Evolutionary conservation across 2,329 filamentous ascomycete genomes (phyloP).

Genomic region (Colletotrichum eleusines): DNA sequence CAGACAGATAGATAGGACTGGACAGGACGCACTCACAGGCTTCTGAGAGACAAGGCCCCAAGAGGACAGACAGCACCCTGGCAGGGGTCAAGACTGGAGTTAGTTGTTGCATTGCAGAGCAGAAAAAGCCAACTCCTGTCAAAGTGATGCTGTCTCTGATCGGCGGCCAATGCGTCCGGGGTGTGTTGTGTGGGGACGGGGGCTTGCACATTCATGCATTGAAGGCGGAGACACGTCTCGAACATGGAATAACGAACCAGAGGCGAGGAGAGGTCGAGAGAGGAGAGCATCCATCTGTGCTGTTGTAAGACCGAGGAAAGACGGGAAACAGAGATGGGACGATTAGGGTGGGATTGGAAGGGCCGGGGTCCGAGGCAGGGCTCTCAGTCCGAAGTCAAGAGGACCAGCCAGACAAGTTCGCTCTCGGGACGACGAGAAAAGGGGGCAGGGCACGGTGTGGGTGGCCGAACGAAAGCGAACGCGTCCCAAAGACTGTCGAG

Average conservation of each 20-base stretch:
- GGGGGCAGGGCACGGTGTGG: too few relatives aligned
- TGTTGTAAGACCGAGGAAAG: conserved; percentile 1
- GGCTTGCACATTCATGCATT: conserved; percentile 35
- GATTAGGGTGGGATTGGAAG: too few relatives aligned
- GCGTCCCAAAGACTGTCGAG: neutral
- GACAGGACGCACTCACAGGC: conserved; percentile 3
- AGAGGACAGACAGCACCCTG: conserved; percentile 14
- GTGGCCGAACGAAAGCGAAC: neutral
- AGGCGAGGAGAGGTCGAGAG: conserved; percentile 11
- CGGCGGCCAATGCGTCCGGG: conserved; percentile 29
- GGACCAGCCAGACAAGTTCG: neutral
- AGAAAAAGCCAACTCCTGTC: conserved; percentile 25
- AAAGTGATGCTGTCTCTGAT: conserved; percentile 30
- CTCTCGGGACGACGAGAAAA: neutral
- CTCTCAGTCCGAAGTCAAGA: neutral
- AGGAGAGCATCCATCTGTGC: too few relatives aligned
- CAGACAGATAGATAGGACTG: neutral
- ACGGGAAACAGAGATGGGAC: conserved; percentile 35
- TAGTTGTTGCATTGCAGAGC: conserved; percentile 29
- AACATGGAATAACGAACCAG: conserved; percentile 27
- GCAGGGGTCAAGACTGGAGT: conserved; percentile 19
- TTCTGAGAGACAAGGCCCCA: conserved; percentile 19
- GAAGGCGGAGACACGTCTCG: conserved; percentile 31
- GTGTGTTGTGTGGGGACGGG: conserved; percentile 36
- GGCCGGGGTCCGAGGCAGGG: conserved; percentile 14